Conservation (phyloP, 2,329 filamentous ascomycete species). For the Trichophyton simii region DNA sequence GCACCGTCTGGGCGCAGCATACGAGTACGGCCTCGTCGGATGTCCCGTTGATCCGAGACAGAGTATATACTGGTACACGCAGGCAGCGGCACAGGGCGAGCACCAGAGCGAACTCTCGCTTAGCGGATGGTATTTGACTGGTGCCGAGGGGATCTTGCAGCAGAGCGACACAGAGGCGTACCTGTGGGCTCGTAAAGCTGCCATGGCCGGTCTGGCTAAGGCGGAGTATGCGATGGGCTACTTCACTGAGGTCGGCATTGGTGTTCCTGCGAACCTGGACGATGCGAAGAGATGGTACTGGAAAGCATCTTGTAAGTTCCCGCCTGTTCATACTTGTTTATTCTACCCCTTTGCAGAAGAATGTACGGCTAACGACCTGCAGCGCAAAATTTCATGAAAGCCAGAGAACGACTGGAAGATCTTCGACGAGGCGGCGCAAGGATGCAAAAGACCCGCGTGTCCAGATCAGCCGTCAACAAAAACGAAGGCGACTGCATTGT, state of each 20-base stretch:
- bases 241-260: conserved; percentile 91
- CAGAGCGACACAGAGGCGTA: conserved; percentile 95
- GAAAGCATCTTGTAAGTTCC: conserved; percentile 75
- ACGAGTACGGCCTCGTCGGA: conserved; percentile 77
- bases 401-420: conserved; percentile 82
- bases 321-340: not conserved
- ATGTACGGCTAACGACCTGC: conserved; percentile 9
- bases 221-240: conserved; percentile 98
- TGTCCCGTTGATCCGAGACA: conserved; percentile 69
- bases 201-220: conserved; percentile 74
- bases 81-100: conserved; percentile 81
- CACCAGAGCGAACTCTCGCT: conserved; percentile 81
- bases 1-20: conserved; percentile 74
- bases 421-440: conserved; percentile 69
- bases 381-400: conserved; percentile 94
- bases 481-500: conserved; percentile 79
- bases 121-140: conserved; percentile 90
- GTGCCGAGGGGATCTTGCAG: conserved; percentile 70
- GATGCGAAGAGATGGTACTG: conserved; percentile 98
- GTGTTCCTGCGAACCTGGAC: conserved; percentile 70
- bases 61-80: conserved; percentile 89
- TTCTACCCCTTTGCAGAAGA: not conserved
- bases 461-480: conserved; percentile 65
- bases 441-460: conserved; percentile 62
- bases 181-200: conserved; percentile 90